Evolutionary conservation across 1,284 basidiomycete species (phyloP).

Genomic region (Veloporphyrellus conicus): DNA sequence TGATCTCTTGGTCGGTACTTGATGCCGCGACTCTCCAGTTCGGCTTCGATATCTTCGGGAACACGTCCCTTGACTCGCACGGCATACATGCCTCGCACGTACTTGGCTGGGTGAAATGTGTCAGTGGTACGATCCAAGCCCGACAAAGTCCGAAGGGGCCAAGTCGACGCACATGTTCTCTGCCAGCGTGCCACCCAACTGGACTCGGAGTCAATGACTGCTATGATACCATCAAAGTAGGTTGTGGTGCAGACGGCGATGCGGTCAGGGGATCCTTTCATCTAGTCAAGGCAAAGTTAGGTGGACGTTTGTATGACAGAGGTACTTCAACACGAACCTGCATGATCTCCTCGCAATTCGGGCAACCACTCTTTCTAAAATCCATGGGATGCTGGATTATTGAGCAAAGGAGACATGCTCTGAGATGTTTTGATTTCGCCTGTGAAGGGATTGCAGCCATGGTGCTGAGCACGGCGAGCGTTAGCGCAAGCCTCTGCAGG

Average conservation of each 20-base stretch:
- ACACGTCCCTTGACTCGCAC: constrained; percentile 82
- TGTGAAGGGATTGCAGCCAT: constrained; percentile 54
- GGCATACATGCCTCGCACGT: constrained; percentile 83
- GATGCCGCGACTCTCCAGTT: constrained; percentile 70
- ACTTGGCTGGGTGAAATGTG: constrained; percentile 58
- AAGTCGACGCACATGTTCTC: constrained; percentile 66
- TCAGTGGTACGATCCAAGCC: not conserved
- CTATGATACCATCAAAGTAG: constrained; percentile 90
- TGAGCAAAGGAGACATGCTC: constrained; percentile 91
- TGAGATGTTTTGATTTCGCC: constrained; percentile 66
- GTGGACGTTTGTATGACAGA: not conserved
- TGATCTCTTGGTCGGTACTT: constrained; percentile 78
- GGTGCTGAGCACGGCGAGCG: too few species aligned
- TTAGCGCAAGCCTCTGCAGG: too few species aligned
- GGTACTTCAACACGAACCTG: constrained; percentile 53
- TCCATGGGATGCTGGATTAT: constrained; percentile 82
- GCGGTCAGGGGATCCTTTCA: constrained; percentile 83
- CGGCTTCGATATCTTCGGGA: constrained; percentile 80
- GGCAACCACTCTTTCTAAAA: constrained; percentile 85
- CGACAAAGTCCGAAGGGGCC: not conserved
- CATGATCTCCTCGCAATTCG: constrained; percentile 95
- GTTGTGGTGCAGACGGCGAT: constrained; percentile 89
- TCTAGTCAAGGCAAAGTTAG: constrained; percentile 44
- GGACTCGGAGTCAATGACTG: constrained; percentile 81
- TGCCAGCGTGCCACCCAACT: constrained; percentile 98